These are phyloP conservation scores for Posidonia australis DNA, from an alignment of 106 monocot species.

Conservation along the genomic window DNA sequence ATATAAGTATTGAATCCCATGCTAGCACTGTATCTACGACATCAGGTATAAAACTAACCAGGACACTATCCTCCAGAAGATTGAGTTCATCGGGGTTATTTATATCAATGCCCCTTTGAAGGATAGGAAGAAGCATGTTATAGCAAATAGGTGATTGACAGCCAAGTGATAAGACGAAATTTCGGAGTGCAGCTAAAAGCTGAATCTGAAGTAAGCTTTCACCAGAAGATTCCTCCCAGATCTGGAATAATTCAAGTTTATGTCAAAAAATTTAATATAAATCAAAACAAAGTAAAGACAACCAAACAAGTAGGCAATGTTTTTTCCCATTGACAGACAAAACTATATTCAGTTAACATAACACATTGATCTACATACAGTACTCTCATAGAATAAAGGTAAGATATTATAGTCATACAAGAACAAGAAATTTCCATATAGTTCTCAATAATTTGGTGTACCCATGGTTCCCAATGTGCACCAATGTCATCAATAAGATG, in stretches of 20 bases:
- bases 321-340: too few relatives aligned
- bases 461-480: too few relatives aligned
- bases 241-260: constrained; percentile 20
- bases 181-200: constrained; percentile 65
- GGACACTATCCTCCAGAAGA: constrained; percentile 87
- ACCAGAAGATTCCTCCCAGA: constrained; percentile 85
- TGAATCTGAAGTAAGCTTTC: constrained; percentile 95
- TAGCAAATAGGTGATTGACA: constrained; percentile 73
- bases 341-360: too few relatives aligned
- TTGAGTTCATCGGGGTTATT: constrained; percentile 81
- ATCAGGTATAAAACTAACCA: constrained; percentile 53
- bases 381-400: neutral
- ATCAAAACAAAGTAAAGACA: too few relatives aligned
- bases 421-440: too few relatives aligned
- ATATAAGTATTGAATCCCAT: neutral
- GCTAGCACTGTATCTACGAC: neutral
- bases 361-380: too few relatives aligned
- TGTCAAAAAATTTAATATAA: too few relatives aligned
- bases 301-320: too few relatives aligned
- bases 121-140: constrained; percentile 75
- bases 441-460: too few relatives aligned
- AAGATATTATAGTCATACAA: constrained; percentile 28
- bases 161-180: constrained; percentile 77
- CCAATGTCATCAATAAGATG: too few relatives aligned
- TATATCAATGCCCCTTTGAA: constrained; percentile 70